These are phyloP conservation scores for Senecio squalidus DNA, from an alignment of 140 eudicot genomes.

Conservation along the genomic window DNA sequence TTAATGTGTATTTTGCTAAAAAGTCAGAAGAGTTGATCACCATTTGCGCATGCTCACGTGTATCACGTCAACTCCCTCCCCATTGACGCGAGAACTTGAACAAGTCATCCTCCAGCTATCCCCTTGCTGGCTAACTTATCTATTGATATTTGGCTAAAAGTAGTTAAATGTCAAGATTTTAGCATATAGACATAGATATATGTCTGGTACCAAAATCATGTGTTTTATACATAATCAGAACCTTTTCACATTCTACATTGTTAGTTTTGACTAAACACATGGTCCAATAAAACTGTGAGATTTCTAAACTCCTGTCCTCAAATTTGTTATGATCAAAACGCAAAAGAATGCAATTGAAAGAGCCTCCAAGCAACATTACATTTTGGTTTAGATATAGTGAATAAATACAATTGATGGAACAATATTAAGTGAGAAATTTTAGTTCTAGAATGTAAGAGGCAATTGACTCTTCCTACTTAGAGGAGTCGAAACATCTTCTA, in stretches of 20 bases:
- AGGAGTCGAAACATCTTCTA: constrained; percentile 14
- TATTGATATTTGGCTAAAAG: constrained; percentile 5
- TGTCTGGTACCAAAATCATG: neutral
- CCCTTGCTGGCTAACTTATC: constrained; percentile 27
- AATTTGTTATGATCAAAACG: constrained; percentile 12
- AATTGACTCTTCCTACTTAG: constrained; percentile 28
- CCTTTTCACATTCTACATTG: too few relatives aligned
- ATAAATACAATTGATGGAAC: constrained; percentile 3
- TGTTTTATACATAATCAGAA: neutral
- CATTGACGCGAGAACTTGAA: constrained; percentile 24
- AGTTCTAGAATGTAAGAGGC: constrained; percentile 17
- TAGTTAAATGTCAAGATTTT: constrained; percentile 2
- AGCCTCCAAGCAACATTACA: too few relatives aligned
- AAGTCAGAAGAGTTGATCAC: constrained; percentile 29
- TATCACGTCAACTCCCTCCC: constrained; percentile 17
- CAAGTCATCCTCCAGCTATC: constrained; percentile 33
- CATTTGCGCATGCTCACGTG: constrained; percentile 33
- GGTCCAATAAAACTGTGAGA: too few relatives aligned
- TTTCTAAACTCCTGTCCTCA: too few relatives aligned
- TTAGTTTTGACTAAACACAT: too few relatives aligned
- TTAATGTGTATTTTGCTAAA: neutral
- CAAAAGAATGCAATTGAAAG: too few relatives aligned
- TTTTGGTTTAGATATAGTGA: constrained; percentile 9
- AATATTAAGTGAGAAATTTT: neutral
- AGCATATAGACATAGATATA: neutral